Base-by-base conservation (phyloP, 768 basidiomycete genomes). In the Boletellus sp. region DNA sequence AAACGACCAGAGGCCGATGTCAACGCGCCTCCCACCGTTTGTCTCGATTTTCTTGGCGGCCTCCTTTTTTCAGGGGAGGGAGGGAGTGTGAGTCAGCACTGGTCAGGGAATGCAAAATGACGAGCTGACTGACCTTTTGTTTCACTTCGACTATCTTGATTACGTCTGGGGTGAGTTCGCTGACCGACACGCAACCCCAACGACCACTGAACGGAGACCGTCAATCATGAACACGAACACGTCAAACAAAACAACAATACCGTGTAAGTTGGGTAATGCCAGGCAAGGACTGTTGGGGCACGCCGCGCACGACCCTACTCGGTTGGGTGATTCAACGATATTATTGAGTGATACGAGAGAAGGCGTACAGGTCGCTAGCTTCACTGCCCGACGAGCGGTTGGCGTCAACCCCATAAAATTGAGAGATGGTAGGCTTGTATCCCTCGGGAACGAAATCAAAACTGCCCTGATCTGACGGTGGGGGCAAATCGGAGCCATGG, bases 1-100 rank as follows among this genome's bases (percentile, higher is more conserved):
- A 16, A 60, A 60, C 1, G 58, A 51, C 58, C 58, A 56, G 5
- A 60, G 6, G 17, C 44, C 45, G 8, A 56, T 28, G 16, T 19
- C 38, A 32, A 49, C 38, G 9, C 42, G 31, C n/a, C 16, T 47
- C 15, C 54, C 59, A 0, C 44, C 32, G 15, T 52, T 3, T 37
- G 19, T 32, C 11, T 4, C 6, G 19, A 48, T 22, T 19, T 44
- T 22, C 19, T 34, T 28, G 45, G 44, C 38, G 17, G 40, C 50
- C n/a, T 35, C 33, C 42, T 41, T 5, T 26, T 4, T 19, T 32
- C 10, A 17, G 7, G 16, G 3, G 3, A 8, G 7, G 2, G 3
- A 8, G 28, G 28, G 28, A 28, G 11, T 2, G 7, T 8, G 8
- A 26, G 24, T 28, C 28, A 28, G 23, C n/a, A 17, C 10, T 9